Evolutionary conservation across 345 rosid species (phyloP).

Genomic region (Bruguiera sexangula): DNA sequence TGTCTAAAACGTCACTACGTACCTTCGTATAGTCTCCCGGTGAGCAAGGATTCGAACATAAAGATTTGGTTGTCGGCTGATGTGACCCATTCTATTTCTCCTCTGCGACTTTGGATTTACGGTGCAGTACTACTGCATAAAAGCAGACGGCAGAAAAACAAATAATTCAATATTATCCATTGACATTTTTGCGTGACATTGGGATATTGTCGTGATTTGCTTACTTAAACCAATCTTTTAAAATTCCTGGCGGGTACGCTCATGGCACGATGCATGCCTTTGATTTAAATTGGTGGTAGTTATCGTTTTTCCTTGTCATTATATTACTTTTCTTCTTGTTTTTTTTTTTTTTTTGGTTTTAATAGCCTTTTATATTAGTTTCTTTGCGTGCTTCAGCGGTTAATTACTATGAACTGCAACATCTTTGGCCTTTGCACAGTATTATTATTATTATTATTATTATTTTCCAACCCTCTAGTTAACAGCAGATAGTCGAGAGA

Average conservation of each 20-base stretch:
- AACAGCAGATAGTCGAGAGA: too few species aligned
- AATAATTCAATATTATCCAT: conserved; percentile 18
- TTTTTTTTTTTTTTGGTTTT: too few species aligned
- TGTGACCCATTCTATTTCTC: conserved; percentile 24
- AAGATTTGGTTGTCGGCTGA: conserved; percentile 45
- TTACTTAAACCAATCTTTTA: conserved; percentile 28
- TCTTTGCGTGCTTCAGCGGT: too few species aligned
- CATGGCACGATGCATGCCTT: not conserved
- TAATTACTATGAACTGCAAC: too few species aligned
- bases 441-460: too few species aligned
- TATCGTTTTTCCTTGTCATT: not conserved
- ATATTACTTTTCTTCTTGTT: too few species aligned
- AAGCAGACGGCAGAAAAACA: not conserved
- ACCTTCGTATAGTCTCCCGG: not conserved
- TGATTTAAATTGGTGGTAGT: not conserved
- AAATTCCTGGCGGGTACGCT: not conserved
- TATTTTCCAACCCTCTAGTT: too few species aligned
- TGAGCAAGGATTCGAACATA: conserved; percentile 21
- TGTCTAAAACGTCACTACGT: too few species aligned
- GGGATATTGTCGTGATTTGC: conserved; percentile 15
- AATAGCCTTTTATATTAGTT: too few species aligned
- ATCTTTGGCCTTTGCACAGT: too few species aligned
- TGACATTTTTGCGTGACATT: conserved; percentile 29
- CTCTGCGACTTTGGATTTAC: conserved; percentile 15
- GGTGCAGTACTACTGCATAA: conserved; percentile 3